A percentile compares a stretch with the other conserved stretches of the same genome.
Evolutionary conservation across 805 yeast species (phyloP).

Genomic region (Starmerella roubikii): DNA sequence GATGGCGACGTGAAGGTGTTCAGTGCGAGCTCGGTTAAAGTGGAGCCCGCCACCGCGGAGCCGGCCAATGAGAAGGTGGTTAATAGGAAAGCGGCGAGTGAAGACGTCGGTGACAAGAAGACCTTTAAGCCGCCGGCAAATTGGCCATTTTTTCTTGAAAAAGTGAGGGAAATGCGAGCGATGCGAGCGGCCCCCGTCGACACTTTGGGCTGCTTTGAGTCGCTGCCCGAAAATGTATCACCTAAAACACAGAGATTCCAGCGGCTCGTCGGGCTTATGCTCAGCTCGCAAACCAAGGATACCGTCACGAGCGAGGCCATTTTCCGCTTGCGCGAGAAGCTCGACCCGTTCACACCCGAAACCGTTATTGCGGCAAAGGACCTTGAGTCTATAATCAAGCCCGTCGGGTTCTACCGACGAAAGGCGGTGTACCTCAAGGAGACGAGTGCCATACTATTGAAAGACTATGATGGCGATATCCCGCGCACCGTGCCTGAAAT

Average conservation of each 20-base stretch:
- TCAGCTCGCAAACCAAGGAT: constrained; percentile 86
- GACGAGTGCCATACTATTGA: constrained; percentile 41
- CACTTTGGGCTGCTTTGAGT: constrained; percentile 68
- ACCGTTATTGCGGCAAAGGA: constrained; percentile 26
- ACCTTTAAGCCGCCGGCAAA: constrained; percentile 18
- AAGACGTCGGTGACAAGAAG: no score
- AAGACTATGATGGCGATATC: constrained; percentile 47
- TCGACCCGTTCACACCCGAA: constrained; percentile 29
- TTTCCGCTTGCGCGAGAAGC: constrained; percentile 39
- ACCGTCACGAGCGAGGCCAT: constrained; percentile 69
- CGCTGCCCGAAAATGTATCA: constrained; percentile 20
- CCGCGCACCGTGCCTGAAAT: constrained; percentile 59
- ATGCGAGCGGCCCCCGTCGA: constrained; percentile 73
- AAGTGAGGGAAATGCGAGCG: constrained; percentile 50
- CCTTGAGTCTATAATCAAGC: constrained; percentile 52
- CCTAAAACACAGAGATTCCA: constrained; percentile 46
- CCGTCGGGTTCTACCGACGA: constrained; percentile 77
- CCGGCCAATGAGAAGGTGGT: no score
- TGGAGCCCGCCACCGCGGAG: no score
- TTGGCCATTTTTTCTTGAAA: constrained; percentile 22
- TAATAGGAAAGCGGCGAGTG: no score
- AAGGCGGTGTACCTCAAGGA: constrained; percentile 59
- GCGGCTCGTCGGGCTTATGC: constrained; percentile 64
- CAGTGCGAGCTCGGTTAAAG: no score
- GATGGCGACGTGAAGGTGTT: no score